phyloP scores from a whole-genome alignment of 768 basidiomycete genomes.

The Gloeostereum incarnatum region DNA sequence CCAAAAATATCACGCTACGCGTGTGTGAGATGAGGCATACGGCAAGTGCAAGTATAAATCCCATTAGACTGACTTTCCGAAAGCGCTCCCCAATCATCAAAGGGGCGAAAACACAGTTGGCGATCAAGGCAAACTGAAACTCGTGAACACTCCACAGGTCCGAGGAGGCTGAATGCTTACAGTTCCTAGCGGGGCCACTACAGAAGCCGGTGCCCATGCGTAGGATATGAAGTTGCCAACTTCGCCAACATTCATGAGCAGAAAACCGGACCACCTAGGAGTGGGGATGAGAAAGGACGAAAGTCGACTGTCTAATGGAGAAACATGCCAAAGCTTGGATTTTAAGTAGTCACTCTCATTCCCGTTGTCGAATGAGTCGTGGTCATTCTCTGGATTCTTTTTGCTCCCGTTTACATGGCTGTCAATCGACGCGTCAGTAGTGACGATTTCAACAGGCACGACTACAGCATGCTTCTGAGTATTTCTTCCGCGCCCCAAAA shows the following conservation, averaged over 20 bases:
- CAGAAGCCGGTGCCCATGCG: slow-evolving; percentile 82
- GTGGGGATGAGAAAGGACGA: neutral
- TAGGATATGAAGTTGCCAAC: slow-evolving; percentile 86
- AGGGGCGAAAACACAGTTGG: slow-evolving; percentile 93
- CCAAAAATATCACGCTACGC: slow-evolving; percentile 69
- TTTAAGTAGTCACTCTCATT: slow-evolving; percentile 72
- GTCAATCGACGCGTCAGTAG: slow-evolving; percentile 24
- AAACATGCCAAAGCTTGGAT: slow-evolving; percentile 71
- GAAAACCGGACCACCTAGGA: slow-evolving; percentile 80
- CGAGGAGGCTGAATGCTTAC: slow-evolving; percentile 31
- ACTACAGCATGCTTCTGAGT: slow-evolving; percentile 12
- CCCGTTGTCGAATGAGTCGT: slow-evolving; percentile 19
- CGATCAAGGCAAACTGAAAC: slow-evolving; percentile 76
- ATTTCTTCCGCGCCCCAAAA: slow-evolving; percentile 18
- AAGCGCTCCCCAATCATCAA: slow-evolving; percentile 77
- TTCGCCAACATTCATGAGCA: slow-evolving; percentile 89
- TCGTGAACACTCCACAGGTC: slow-evolving; percentile 2
- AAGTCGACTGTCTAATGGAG: neutral
- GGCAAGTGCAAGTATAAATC: slow-evolving; percentile 4
- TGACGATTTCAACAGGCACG: slow-evolving; percentile 32
- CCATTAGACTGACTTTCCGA: slow-evolving; percentile 43
- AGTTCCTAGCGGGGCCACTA: slow-evolving; percentile 93
- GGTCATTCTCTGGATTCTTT: slow-evolving; percentile 11
- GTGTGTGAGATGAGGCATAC: slow-evolving; percentile 8
- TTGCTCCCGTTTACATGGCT: slow-evolving; percentile 11